Conservation (phyloP, 78 protist species). For the Abeoforma whisleri region DNA sequence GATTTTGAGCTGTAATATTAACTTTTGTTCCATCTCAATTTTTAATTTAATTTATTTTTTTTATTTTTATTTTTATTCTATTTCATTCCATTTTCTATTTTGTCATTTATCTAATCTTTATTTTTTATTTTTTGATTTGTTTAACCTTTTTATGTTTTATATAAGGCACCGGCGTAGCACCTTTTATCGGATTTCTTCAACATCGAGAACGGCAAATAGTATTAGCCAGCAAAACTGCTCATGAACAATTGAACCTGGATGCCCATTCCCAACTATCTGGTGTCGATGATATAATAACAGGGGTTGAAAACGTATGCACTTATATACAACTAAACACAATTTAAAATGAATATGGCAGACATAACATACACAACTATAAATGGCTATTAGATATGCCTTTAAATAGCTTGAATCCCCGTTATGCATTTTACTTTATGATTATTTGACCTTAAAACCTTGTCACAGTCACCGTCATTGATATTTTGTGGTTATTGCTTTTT, state of each 20-base stretch:
- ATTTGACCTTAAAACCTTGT: not conserved
- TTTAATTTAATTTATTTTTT: no score
- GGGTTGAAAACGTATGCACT: not conserved
- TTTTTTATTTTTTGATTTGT: no score
- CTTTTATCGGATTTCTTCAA: constrained; percentile 26
- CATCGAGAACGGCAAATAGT: not conserved
- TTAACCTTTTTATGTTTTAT: no score
- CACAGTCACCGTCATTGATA: not conserved
- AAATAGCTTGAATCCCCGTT: no score
- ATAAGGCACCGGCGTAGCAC: constrained; percentile 36
- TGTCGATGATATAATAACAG: not conserved
- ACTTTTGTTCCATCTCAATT: no score
- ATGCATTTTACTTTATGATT: no score
- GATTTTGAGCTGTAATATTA: no score
- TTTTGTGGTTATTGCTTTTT: not conserved
- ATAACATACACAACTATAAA: not conserved
- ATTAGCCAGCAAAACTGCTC: not conserved
- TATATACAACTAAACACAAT: constrained; percentile 4
- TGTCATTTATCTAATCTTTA: no score
- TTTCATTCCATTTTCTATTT: no score
- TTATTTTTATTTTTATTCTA: no score
- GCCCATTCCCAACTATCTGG: no score
- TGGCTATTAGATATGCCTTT: not conserved
- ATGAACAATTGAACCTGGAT: constrained; percentile 4
- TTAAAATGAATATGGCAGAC: not conserved